Base-by-base conservation (phyloP, 192 early-diverging fungal genomes). In the Gamsiella multidivaricata region DNA sequence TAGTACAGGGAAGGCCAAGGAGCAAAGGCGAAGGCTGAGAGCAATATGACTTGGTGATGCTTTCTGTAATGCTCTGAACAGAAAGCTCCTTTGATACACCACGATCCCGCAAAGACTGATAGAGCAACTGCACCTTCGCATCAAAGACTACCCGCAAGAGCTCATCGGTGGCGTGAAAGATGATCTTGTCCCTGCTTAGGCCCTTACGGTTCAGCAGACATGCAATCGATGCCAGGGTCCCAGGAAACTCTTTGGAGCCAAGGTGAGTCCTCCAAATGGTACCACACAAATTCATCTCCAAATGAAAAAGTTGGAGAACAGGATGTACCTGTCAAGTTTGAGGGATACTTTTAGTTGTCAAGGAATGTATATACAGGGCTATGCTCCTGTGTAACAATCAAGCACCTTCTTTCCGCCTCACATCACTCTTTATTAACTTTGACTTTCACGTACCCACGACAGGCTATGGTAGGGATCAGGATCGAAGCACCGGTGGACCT, bases 381-480 rank as follows among this genome's bases (percentile, higher is more conserved):
- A n/a, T n/a, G n/a, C n/a, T n/a, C n/a, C n/a, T n/a, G n/a, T n/a
- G n/a, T n/a, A n/a, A n/a, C n/a, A n/a, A n/a, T n/a, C n/a, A n/a
- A n/a, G n/a, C n/a, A n/a, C n/a, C n/a, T n/a, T n/a, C n/a, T n/a
- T n/a, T n/a, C n/a, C n/a, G n/a, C n/a, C n/a, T n/a, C n/a, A n/a
- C n/a, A n/a, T n/a, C n/a, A n/a, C n/a, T n/a, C n/a, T n/a, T n/a
- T n/a, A n/a, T n/a, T n/a, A n/a, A n/a, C n/a, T n/a, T n/a, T n/a
- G n/a, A n/a, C n/a, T n/a, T n/a, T n/a, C n/a, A n/a, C n/a, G n/a
- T n/a, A n/a, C 52, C 63, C 63, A 65, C 25, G 51, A 18, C 43
- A 65, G 63, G 39, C 52, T 43, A 51, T 65, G 63, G 18, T 65
- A 65, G 51, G 63, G 52, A 55, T 54, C 51, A 25, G 41, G 0